These are phyloP conservation scores for Acidiella bohemica DNA, from an alignment of 495 filamentous ascomycete species.

Conservation along the genomic window DNA sequence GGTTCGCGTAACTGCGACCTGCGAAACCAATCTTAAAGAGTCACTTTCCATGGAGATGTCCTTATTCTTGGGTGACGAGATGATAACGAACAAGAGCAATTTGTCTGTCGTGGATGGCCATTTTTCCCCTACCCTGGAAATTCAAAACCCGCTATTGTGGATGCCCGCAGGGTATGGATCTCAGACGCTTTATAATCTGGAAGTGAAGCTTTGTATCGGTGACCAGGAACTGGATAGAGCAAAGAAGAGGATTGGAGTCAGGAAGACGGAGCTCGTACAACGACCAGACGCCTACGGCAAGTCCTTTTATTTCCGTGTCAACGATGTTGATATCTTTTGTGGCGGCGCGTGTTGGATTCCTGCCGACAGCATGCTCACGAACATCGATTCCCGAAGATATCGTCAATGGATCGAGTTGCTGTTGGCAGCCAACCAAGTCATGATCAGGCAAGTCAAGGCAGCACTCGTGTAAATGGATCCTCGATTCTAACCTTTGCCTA, in stretches of 20 bases:
- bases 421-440: slow-evolving; percentile 55
- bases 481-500: too few species aligned
- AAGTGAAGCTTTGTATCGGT: slow-evolving; percentile 21
- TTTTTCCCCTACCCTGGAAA: slow-evolving; percentile 20
- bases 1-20: too few species aligned
- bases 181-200: slow-evolving; percentile 26
- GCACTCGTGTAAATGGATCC: too few species aligned
- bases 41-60: too few species aligned
- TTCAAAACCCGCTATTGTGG: slow-evolving; percentile 25
- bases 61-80: too few species aligned
- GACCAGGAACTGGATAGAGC: slow-evolving; percentile 22
- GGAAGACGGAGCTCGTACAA: slow-evolving; percentile 28
- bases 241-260: slow-evolving; percentile 25
- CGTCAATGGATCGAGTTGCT: slow-evolving; percentile 30
- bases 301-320: slow-evolving; percentile 30
- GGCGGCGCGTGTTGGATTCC: slow-evolving; percentile 32
- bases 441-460: too few species aligned
- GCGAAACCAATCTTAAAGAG: too few species aligned
- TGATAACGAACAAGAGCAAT: too few species aligned
- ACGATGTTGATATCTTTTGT: slow-evolving; percentile 29
- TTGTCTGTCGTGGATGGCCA: slow-evolving; percentile 22
- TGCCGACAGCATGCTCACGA: slow-evolving; percentile 28
- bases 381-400: slow-evolving; percentile 24
- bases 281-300: slow-evolving; percentile 27
- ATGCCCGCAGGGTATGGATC: slow-evolving; percentile 30